These are phyloP conservation scores for Dacryopinax primogenitus DNA, from an alignment of 768 basidiomycete genomes.

Conservation along the genomic window DNA sequence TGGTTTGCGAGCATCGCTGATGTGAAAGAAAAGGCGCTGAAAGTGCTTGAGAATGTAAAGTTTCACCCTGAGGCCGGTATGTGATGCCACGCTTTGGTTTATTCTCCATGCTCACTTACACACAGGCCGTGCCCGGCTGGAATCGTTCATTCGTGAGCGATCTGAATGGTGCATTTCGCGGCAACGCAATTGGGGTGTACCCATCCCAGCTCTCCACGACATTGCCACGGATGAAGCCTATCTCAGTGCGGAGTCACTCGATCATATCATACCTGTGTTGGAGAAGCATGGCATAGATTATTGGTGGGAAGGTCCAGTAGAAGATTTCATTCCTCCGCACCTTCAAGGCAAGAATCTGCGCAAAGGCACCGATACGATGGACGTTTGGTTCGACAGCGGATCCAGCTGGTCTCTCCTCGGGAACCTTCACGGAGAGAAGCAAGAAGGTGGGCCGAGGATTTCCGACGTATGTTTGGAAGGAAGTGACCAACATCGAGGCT, in stretches of 20 bases:
- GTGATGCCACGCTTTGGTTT: slow-evolving; percentile 21
- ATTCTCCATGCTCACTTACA: not conserved
- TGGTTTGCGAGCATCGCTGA: slow-evolving; percentile 91
- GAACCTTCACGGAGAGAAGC: slow-evolving; percentile 9
- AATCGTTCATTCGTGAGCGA: slow-evolving; percentile 70
- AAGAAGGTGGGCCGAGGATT: slow-evolving; percentile 16
- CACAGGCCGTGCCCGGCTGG: slow-evolving; percentile 74
- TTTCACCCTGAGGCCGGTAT: slow-evolving; percentile 70
- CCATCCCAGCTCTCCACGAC: slow-evolving; percentile 79
- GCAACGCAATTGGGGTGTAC: slow-evolving; percentile 94
- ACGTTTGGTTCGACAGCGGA: slow-evolving; percentile 98
- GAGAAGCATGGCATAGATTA: slow-evolving; percentile 58
- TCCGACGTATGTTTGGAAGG: slow-evolving; percentile 92
- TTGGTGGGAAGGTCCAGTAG: slow-evolving; percentile 85
- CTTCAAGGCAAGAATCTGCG: slow-evolving; percentile 33
- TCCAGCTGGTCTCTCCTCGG: slow-evolving; percentile 80
- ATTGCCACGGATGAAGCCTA: slow-evolving; percentile 46
- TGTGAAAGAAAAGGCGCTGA: slow-evolving; percentile 65
- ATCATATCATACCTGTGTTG: slow-evolving; percentile 65
- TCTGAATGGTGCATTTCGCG: slow-evolving; percentile 99
- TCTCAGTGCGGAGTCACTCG: slow-evolving; percentile 50
- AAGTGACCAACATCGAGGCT: slow-evolving; percentile 93
- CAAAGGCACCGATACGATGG: slow-evolving; percentile 91
- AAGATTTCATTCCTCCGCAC: slow-evolving; percentile 62
- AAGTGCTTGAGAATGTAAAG: slow-evolving; percentile 51